A percentile compares a stretch with the other conserved stretches of the same genome.
Conservation (phyloP, 371 early-diverging fungal genomes). For the Chytridium lagenaria region DNA sequence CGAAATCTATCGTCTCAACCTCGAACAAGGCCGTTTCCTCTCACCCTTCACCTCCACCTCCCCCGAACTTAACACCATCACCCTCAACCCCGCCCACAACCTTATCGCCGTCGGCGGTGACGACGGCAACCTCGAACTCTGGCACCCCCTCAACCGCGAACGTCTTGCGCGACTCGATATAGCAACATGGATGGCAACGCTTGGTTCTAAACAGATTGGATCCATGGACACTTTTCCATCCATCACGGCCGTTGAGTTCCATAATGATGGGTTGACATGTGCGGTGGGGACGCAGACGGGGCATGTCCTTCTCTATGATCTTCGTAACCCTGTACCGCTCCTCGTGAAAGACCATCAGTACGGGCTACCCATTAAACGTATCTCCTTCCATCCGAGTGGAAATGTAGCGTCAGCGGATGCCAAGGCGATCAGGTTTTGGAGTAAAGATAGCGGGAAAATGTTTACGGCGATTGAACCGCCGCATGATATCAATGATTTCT, state of each 20-base stretch:
- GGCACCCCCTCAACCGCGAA: slow-evolving; percentile 86
- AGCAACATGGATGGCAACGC: slow-evolving; percentile 58
- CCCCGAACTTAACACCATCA: slow-evolving; percentile 77
- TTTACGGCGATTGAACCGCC: slow-evolving; percentile 92
- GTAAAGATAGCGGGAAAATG: slow-evolving; percentile 76
- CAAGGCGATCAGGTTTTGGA: slow-evolving; percentile 94
- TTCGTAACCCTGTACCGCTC: slow-evolving; percentile 84
- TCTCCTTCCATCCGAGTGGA: slow-evolving; percentile 80
- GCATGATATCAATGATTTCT: slow-evolving; percentile 93
- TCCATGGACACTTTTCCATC: slow-evolving; percentile 55
- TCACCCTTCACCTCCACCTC: slow-evolving; percentile 78
- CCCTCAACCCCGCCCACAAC: slow-evolving; percentile 90
- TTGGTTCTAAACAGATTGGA: slow-evolving; percentile 26
- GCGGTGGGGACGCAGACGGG: slow-evolving; percentile 93
- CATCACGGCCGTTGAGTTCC: slow-evolving; percentile 81
- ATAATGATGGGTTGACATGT: slow-evolving; percentile 85
- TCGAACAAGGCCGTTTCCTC: slow-evolving; percentile 95
- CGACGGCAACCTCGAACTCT: slow-evolving; percentile 90
- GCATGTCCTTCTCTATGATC: slow-evolving; percentile 91
- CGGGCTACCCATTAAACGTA: slow-evolving; percentile 91
- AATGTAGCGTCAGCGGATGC: slow-evolving; percentile 89
- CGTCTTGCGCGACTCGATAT: slow-evolving; percentile 68
- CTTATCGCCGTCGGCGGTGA: slow-evolving; percentile 90
- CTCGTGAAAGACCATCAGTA: slow-evolving; percentile 95
- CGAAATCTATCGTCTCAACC: slow-evolving; percentile 92